Percentiles rank a stretch among this genome's conserved stretches.
Conservation (phyloP, 2,329 filamentous ascomycete species). For the Penicillium brevicompactum region DNA sequence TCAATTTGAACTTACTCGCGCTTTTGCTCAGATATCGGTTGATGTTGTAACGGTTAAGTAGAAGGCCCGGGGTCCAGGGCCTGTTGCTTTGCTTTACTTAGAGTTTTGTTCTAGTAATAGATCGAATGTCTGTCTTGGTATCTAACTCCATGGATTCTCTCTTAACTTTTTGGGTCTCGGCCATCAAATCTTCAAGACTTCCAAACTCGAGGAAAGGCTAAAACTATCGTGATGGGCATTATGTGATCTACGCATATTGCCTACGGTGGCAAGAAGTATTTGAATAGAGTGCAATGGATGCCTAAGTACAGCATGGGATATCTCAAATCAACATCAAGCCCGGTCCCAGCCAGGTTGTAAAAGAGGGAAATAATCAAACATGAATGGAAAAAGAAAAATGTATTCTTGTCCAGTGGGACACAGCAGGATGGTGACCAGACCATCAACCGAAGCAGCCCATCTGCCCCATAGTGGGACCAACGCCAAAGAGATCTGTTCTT, state of each 20-base stretch:
- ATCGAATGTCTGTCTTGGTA: background rate
- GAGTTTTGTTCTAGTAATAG: background rate
- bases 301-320: conserved; percentile 22
- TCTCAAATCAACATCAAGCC: conserved; percentile 17
- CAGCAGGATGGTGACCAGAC: conserved; percentile 8
- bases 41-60: background rate
- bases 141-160: background rate
- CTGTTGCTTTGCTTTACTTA: background rate
- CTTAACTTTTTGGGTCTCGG: too few species aligned
- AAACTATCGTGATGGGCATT: background rate
- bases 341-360: conserved; percentile 1
- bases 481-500: conserved; percentile 7
- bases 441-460: conserved; percentile 7
- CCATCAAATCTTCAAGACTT: too few species aligned
- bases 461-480: conserved; percentile 10
- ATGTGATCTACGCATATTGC: background rate
- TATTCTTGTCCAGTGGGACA: background rate
- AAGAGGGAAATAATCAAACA: conserved; percentile 6
- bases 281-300: background rate
- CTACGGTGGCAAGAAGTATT: background rate
- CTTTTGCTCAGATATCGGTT: background rate
- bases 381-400: conserved; percentile 10
- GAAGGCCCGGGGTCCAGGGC: background rate
- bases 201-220: too few species aligned
- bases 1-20: background rate